phyloP scores from a whole-genome alignment of 202 grass and related monocot genomes.

The Alloteropsis angusta region DNA sequence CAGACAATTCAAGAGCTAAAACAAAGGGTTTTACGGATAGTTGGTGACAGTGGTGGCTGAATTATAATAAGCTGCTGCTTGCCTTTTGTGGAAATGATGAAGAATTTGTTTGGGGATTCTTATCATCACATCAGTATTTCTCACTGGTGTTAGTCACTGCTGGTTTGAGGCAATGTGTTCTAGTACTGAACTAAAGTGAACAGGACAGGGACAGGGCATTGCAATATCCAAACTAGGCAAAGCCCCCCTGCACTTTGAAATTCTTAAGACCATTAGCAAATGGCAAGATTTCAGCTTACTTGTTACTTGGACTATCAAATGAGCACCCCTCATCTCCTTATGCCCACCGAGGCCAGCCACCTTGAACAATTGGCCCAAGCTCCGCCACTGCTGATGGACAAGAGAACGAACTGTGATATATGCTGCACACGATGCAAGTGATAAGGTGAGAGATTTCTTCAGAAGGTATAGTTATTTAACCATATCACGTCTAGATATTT shows the following conservation, averaged over 20 bases:
- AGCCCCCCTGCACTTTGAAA: background rate
- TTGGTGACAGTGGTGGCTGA: conserved; percentile 48
- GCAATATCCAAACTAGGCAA: background rate
- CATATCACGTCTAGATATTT: background rate
- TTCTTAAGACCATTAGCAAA: background rate
- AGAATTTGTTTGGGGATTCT: conserved; percentile 11
- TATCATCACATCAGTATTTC: background rate
- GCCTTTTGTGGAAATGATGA: conserved; percentile 18
- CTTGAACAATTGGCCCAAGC: background rate
- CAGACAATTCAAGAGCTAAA: conserved; percentile 69
- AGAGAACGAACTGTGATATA: background rate
- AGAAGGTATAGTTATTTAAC: background rate
- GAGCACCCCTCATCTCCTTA: background rate
- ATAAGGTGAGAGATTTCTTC: background rate
- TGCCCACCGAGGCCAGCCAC: background rate
- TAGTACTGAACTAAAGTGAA: background rate
- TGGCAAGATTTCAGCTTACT: background rate
- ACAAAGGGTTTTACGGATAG: conserved; percentile 47
- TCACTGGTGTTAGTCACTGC: background rate
- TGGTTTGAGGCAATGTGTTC: conserved; percentile 11
- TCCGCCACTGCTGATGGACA: background rate
- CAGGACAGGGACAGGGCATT: background rate
- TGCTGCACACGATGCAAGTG: background rate
- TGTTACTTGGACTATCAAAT: background rate
- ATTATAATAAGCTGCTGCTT: conserved; percentile 1